Base-by-base conservation (phyloP, 2,329 filamentous ascomycete species). In the Rutstroemia sydowiana region DNA sequence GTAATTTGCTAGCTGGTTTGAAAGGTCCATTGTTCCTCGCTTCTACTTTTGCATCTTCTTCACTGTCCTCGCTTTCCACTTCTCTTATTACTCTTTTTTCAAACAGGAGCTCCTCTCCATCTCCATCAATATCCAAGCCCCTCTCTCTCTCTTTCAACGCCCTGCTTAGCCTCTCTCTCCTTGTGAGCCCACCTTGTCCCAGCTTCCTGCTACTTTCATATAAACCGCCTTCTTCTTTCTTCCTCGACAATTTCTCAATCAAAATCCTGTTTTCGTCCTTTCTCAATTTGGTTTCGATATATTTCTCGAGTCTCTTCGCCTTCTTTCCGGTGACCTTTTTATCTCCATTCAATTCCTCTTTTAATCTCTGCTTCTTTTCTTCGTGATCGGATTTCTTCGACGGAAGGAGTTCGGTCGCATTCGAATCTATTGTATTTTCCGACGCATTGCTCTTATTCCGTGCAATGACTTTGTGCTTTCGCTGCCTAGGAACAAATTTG, bases 231-330 rank as follows among this genome's bases (percentile, higher is more conserved):
- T 97, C 91, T 59, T 93, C 79, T 64, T 86, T 90, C 50, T 81
- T 77, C 55, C 81, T 76, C 16, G 88, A 87, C 23, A 98, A 76
- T 66, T 93, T 91, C 65, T 87, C 87, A 61, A 97, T 76, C 28
- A 98, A 73, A 52, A 83, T 86, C 26, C 88, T 76, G 63, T 88
- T 95, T 68, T 97, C 92, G 65, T 98, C 93, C 68, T 95, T 96
- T 68, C 84, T 87, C 42, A 98, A 74, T 75, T 98, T 98, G 53
- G 79, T 93, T 63, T 97, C 91, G 58, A 85, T 82, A 65, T 84
- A 85, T 63, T 85, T 85, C 57, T 84, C 81, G 36, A 85, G 65
- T 1, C 82, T 75, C 69, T 85, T 84, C 5, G 81, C 78, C 66
- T 85, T 85, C 64, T 85, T 83, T 54, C 78, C 73, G 62, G 73